Percentiles rank a stretch among this genome's conserved stretches.
Evolutionary conservation across 768 basidiomycete species (phyloP).

Genomic region (Pisolithus tinctorius): DNA sequence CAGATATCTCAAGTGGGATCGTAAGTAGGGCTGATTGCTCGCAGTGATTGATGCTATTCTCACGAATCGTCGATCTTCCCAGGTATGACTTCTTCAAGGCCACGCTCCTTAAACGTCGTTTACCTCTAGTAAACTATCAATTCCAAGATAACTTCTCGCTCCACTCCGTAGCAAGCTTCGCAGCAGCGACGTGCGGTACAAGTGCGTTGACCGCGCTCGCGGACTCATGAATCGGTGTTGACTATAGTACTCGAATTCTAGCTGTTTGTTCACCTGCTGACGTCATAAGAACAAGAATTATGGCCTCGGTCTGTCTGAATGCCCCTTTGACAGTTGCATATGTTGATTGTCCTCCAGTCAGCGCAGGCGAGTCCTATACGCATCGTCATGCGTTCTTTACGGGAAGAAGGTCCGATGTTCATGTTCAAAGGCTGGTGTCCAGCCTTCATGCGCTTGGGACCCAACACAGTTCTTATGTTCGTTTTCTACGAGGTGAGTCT

Average conservation of each 20-base stretch:
- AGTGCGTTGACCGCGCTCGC: slow-evolving; percentile 39
- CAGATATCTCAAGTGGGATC: slow-evolving; percentile 80
- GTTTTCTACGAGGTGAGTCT: slow-evolving; percentile 73
- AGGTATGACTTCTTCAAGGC: slow-evolving; percentile 79
- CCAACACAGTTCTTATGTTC: slow-evolving; percentile 80
- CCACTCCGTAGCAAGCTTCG: slow-evolving; percentile 60
- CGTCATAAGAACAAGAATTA: slow-evolving; percentile 68
- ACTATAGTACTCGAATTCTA: slow-evolving; percentile 19
- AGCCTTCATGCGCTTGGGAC: slow-evolving; percentile 76
- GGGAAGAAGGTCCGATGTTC: slow-evolving; percentile 69
- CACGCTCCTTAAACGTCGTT: slow-evolving; percentile 40
- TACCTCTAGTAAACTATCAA: slow-evolving; percentile 54
- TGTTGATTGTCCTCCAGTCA: slow-evolving; percentile 33
- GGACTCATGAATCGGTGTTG: background rate
- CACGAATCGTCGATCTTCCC: slow-evolving; percentile 3
- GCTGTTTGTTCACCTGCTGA: slow-evolving; percentile 77
- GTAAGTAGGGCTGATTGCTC: slow-evolving; percentile 39
- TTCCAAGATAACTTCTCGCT: slow-evolving; percentile 59
- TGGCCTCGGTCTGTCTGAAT: slow-evolving; percentile 54
- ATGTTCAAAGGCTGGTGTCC: slow-evolving; percentile 89
- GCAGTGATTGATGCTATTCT: background rate
- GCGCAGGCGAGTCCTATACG: slow-evolving; percentile 40
- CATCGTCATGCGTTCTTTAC: slow-evolving; percentile 53
- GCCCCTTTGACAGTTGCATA: slow-evolving; percentile 1
- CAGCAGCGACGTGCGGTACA: slow-evolving; percentile 72